Evolutionary conservation across 768 basidiomycete genomes (phyloP).

Genomic region (Phanerochaete carnosa): DNA sequence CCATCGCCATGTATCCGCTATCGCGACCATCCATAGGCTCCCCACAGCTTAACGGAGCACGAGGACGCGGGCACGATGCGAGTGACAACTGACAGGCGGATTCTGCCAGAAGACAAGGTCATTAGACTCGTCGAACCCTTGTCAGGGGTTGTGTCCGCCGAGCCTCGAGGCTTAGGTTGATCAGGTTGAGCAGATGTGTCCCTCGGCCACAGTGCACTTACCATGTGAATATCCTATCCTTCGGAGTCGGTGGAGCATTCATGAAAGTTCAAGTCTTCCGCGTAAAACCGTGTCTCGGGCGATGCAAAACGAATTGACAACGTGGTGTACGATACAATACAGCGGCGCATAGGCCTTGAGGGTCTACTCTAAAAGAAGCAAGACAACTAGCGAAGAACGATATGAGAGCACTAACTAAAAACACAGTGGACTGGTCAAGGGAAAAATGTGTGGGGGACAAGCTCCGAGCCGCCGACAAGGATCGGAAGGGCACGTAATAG

Average conservation of each 20-base stretch:
- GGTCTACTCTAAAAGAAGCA: constrained; percentile 3
- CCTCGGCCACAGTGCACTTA: background rate
- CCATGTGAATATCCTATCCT: background rate
- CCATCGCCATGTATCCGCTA: background rate
- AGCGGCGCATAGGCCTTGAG: background rate
- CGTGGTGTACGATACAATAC: constrained; percentile 5
- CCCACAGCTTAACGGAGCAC: background rate
- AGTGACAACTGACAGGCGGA: background rate
- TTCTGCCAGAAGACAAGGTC: background rate
- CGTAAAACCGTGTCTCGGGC: background rate
- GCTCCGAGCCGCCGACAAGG: constrained; percentile 1
- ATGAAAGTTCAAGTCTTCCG: background rate
- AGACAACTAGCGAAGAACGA: background rate
- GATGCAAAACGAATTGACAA: background rate
- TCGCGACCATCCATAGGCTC: background rate
- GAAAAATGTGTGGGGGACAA: background rate
- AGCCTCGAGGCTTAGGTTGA: background rate
- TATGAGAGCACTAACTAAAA: background rate
- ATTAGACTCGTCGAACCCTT: background rate
- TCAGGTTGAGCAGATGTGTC: background rate
- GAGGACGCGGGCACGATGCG: background rate
- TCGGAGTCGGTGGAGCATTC: background rate
- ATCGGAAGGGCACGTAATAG: background rate
- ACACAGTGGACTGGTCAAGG: background rate
- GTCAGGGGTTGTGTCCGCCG: background rate